Evolutionary conservation across 176 grass and related monocot genomes (phyloP), one percentile per base, ranked within the genome.

Genomic region (Zea luxurians): DNA sequence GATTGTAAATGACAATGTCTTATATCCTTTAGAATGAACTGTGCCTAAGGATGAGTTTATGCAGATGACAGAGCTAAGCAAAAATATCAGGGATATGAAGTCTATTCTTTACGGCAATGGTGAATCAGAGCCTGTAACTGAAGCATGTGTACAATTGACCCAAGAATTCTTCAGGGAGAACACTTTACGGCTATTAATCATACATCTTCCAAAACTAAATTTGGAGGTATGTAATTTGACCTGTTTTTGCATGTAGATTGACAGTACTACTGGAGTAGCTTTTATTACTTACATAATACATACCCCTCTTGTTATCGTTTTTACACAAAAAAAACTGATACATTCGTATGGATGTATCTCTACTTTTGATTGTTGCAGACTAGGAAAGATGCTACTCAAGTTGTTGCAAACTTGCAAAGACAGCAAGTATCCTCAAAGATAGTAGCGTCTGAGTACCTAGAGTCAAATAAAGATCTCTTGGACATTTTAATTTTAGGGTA

Each of bases 91-190:
- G 88, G 96, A 99, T 44, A 62, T 99, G 67, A 99, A 95, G 83
- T 91, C 79, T 79, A 89, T 92, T 83, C 92, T 99, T 13, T 99
- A 99, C 83, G 96, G 96, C 35, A 93, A 83, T 0, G 91, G 96
- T 48, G 96, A 93, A 79, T 80, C 88, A 41, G 96, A 99, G 77
- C 96, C 96, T 62, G 83, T 95, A 12, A 74, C 86, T 69, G 96
- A 99, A 85, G 92, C 92, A 58, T 99, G 96, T 46, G 76, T 78
- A 44, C 92, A 99, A 54, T 78, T 95, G 78, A 99, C 96, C 34
- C 92, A 99, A 90, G 92, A 95, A 86, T 95, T 99, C 83, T 99
- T 99, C 83, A 90, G 69, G 74, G 88, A 93, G 44, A 99, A 95
- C 70, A 99, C 92, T 74, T 78, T 99, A 77, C 85, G 96, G 9